Percentiles rank a stretch among this genome's conserved stretches.
Evolutionary conservation across 2,329 filamentous ascomycete genomes (phyloP).

Genomic region (Chaetomium sp.): DNA sequence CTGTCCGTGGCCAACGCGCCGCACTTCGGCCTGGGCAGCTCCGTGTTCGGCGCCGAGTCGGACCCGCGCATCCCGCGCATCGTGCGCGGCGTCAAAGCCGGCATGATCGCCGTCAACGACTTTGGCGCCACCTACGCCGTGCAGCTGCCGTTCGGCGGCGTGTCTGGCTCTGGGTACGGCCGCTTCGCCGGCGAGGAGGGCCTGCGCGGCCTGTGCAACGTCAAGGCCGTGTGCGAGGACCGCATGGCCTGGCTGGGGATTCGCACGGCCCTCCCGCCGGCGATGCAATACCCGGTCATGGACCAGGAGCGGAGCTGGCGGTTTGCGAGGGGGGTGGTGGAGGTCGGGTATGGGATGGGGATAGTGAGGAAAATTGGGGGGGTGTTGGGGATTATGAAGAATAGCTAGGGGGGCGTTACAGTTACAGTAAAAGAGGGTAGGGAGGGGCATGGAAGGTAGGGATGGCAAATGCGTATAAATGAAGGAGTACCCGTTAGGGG

Average conservation of each 20-base stretch:
- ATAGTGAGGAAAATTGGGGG: constrained; percentile 32
- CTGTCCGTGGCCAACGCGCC: constrained; percentile 82
- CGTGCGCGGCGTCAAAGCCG: constrained; percentile 70
- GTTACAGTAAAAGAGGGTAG: background rate
- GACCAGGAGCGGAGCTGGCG: constrained; percentile 66
- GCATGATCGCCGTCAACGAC: constrained; percentile 95
- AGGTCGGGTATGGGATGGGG: constrained; percentile 58
- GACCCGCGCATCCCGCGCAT: constrained; percentile 64
- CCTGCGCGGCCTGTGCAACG: constrained; percentile 78
- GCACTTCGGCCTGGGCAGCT: constrained; percentile 82
- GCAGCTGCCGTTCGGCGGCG: constrained; percentile 90
- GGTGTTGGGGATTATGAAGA: constrained; percentile 37
- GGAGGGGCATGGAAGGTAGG: no score
- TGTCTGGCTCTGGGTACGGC: constrained; percentile 88
- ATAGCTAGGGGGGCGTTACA: constrained; percentile 28
- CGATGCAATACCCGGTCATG: constrained; percentile 78
- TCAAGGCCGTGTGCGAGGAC: constrained; percentile 85
- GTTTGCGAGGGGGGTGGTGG: constrained; percentile 63
- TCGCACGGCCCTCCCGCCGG: constrained; percentile 76
- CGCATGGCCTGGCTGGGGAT: constrained; percentile 62
- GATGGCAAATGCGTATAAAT: no score
- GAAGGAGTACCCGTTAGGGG: no score
- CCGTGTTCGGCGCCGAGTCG: constrained; percentile 74
- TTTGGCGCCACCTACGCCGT: constrained; percentile 93
- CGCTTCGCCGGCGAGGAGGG: constrained; percentile 92